Base-by-base conservation (phyloP, 257 asterid genomes). In the Avicennia marina region DNA sequence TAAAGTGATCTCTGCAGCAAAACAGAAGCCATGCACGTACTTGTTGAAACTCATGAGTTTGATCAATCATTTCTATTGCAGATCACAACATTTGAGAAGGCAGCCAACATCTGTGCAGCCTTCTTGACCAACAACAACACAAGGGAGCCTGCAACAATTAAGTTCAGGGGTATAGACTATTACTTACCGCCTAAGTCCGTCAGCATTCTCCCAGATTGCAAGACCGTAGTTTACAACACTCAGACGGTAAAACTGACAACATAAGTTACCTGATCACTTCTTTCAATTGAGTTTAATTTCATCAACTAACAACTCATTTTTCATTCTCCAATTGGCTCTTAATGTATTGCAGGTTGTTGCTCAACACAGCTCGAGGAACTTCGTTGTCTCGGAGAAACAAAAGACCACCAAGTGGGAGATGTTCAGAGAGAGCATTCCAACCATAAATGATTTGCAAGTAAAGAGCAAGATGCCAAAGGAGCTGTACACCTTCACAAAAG, bases 201-300 rank as follows among this genome's bases (percentile, higher is more conserved):
- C 40, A 93, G 99, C 86, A 86, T 93, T 67, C 82, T 93, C 7
- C 97, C 99, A 1, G 99, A 93, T 33, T 93, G 99, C 77, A 84
- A 79, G 72, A 93, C 96, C 16, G 88, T 89, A 0, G 95, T 89
- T 49, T 86, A 39, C 79, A 93, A 93, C 87, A 81, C 97, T n/a
- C 65, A 72, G 51, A 71, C 79, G 74, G 97, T 90, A 78, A 55
- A 25, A 29, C 33, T 29, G 7, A 7, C 33, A 2, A 36, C 12
- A 36, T 4, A 11, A 8, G 12, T 12, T 36, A 36, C n/a, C 33
- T 29, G 7, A 29, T 7, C 33, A 29, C 33, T 29, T 29, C 33
- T 7, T 29, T 29, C 3, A 29, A 29, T 29, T 29, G 7, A 7
- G 33, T 3, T 29, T 29, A 2, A 2, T 7, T 29, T 29, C 33